These are phyloP conservation scores for Apiospora saccharicola DNA, from an alignment of 2,329 filamentous ascomycete genomes.

Conservation along the genomic window DNA sequence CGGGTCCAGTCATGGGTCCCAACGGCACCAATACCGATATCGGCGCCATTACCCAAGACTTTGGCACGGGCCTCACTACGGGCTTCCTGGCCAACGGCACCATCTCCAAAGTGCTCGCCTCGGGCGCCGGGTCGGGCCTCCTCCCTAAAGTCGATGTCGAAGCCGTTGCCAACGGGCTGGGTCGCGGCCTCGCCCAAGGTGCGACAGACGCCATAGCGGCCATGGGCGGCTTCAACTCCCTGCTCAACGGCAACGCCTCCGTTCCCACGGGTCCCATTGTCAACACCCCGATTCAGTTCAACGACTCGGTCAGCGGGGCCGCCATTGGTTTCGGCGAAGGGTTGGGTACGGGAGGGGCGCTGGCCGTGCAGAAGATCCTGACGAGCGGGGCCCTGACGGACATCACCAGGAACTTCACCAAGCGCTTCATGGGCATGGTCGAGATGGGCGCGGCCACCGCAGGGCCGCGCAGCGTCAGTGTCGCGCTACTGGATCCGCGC, in stretches of 20 bases:
- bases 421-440: not conserved
- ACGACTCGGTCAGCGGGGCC: conserved; percentile 46
- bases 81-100: conserved; percentile 45
- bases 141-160: conserved; percentile 33
- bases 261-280: conserved; percentile 29
- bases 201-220: conserved; percentile 42
- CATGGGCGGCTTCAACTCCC: conserved; percentile 42
- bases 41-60: conserved; percentile 35
- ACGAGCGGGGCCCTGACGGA: conserved; percentile 30
- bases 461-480: not conserved
- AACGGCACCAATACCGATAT: conserved; percentile 29
- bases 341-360: conserved; percentile 43
- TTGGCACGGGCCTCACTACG: conserved; percentile 38
- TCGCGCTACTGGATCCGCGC: not conserved
- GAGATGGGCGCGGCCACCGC: too few relatives aligned
- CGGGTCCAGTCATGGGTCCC: conserved; percentile 6
- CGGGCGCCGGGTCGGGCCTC: not conserved
- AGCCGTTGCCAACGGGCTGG: conserved; percentile 44
- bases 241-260: conserved; percentile 39
- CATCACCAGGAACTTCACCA: not conserved
- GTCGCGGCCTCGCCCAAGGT: conserved; percentile 45
- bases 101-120: conserved; percentile 33
- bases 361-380: conserved; percentile 41
- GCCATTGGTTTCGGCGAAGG: conserved; percentile 46
- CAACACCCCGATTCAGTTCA: conserved; percentile 40